Conservation (phyloP, 345 rosid genomes). For the Eucalyptus erythrocorys region DNA sequence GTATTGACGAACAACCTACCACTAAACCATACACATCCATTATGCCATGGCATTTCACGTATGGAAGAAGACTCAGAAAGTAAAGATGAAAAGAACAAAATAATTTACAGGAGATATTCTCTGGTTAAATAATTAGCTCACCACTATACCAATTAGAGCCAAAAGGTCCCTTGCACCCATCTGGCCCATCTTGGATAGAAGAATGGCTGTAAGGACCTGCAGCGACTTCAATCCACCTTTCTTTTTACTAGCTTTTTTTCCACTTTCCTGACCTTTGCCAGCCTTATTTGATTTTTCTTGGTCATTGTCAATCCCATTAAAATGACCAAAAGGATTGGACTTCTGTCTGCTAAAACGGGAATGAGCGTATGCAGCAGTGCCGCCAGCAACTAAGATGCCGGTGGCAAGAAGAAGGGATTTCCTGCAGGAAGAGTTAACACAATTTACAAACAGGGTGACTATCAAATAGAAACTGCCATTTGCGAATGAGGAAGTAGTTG, state of each 20-base stretch:
- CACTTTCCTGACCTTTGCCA: slow-evolving; percentile 10
- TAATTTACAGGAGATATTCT: background rate
- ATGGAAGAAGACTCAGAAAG: background rate
- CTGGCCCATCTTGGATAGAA: slow-evolving; percentile 78
- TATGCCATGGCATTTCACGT: background rate
- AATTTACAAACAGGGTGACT: background rate
- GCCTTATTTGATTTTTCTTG: slow-evolving; percentile 18
- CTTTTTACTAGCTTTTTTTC: slow-evolving; percentile 28
- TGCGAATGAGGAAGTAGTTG: background rate
- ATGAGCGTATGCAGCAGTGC: slow-evolving; percentile 68
- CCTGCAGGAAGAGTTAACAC: slow-evolving; percentile 23
- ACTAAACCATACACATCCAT: background rate
- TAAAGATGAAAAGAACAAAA: background rate
- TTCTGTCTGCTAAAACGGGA: slow-evolving; percentile 31
- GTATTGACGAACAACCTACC: background rate
- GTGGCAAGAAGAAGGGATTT: slow-evolving; percentile 70
- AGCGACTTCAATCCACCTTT: slow-evolving; percentile 75
- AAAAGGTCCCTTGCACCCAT: slow-evolving; percentile 82
- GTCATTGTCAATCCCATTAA: slow-evolving; percentile 40
- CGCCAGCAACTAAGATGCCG: slow-evolving; percentile 78
- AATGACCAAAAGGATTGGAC: slow-evolving; percentile 19
- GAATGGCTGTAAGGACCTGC: slow-evolving; percentile 61
- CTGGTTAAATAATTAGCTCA: slow-evolving; percentile 16
- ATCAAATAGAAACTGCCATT: background rate
- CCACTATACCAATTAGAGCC: slow-evolving; percentile 64